Evolutionary conservation across 306 rosid genomes (phyloP).

Genomic region (Boehmeria nivea): DNA sequence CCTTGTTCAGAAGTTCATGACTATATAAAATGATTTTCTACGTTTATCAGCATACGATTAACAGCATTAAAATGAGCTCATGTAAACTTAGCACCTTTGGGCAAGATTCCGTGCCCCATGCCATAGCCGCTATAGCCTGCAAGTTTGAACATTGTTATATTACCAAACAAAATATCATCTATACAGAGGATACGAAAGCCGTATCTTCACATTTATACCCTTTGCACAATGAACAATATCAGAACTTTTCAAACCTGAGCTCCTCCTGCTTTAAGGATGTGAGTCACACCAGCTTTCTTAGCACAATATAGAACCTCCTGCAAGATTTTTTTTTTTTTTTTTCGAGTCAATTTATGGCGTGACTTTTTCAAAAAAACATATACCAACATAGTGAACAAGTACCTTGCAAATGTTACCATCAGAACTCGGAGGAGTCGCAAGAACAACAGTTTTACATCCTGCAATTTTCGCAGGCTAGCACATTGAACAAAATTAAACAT

Average conservation of each 20-base stretch:
- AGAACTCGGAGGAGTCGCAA: constrained; percentile 83
- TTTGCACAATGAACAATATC: constrained; percentile 8
- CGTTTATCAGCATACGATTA: neutral
- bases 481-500: constrained; percentile 22
- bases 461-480: constrained; percentile 95
- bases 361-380: neutral
- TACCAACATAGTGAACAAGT: constrained; percentile 5
- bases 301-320: constrained; percentile 98
- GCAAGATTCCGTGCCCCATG: constrained; percentile 97
- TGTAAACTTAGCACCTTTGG: constrained; percentile 61
- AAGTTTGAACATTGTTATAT: constrained; percentile 18
- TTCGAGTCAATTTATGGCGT: too few relatives aligned
- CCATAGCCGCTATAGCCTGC: constrained; percentile 96
- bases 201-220: constrained; percentile 5
- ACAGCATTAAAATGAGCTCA: neutral
- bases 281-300: constrained; percentile 95
- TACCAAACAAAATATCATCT: neutral
- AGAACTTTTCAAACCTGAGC: constrained; percentile 66
- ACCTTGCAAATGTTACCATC: constrained; percentile 94
- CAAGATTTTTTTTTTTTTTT: too few relatives aligned
- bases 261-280: constrained; percentile 98
- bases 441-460: constrained; percentile 85
- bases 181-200: constrained; percentile 4
- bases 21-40: too few relatives aligned
- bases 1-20: too few relatives aligned